Evolutionary conservation across 305 asterid species (phyloP).

Genomic region (Caryopteris hybrid): DNA sequence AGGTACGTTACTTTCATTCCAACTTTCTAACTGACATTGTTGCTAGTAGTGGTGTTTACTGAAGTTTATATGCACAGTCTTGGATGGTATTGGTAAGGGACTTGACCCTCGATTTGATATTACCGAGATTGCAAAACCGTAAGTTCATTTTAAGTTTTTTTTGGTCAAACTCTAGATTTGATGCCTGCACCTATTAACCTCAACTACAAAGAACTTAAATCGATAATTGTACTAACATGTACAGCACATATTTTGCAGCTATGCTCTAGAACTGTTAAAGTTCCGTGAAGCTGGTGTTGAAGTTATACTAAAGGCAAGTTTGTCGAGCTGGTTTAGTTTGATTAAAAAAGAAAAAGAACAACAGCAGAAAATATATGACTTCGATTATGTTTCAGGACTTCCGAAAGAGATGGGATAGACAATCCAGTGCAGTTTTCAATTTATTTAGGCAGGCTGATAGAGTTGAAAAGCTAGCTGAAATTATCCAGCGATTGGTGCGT

Average conservation of each 20-base stretch:
- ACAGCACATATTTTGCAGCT: constrained; percentile 34
- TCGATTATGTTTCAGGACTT: constrained; percentile 56
- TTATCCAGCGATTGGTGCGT: constrained; percentile 76
- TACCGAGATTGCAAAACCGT: constrained; percentile 98
- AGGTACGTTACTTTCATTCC: constrained; percentile 25
- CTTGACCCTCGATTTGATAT: constrained; percentile 99
- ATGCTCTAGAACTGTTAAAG: constrained; percentile 83
- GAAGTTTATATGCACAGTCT: constrained; percentile 40
- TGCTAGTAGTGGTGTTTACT: constrained; percentile 18
- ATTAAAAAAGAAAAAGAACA: not conserved
- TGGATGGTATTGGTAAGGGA: constrained; percentile 99
- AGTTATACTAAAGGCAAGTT: constrained; percentile 68
- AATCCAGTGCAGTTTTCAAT: constrained; percentile 78
- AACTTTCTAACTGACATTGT: not conserved
- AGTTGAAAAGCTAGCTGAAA: constrained; percentile 81
- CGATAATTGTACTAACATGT: not conserved
- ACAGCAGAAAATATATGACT: constrained; percentile 4
- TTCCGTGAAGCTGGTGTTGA: constrained; percentile 97
- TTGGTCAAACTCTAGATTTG: too few species aligned
- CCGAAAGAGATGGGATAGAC: constrained; percentile 87
- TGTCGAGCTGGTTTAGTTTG: not conserved
- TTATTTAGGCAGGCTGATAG: constrained; percentile 97
- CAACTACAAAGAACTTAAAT: too few species aligned
- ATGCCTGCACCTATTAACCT: too few species aligned
- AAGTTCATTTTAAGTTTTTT: constrained; percentile 35